A percentile compares a stretch with the other conserved stretches of the same genome.
phyloP scores from a whole-genome alignment of 2,329 filamentous ascomycete species.

The Fusarium temperatum region DNA sequence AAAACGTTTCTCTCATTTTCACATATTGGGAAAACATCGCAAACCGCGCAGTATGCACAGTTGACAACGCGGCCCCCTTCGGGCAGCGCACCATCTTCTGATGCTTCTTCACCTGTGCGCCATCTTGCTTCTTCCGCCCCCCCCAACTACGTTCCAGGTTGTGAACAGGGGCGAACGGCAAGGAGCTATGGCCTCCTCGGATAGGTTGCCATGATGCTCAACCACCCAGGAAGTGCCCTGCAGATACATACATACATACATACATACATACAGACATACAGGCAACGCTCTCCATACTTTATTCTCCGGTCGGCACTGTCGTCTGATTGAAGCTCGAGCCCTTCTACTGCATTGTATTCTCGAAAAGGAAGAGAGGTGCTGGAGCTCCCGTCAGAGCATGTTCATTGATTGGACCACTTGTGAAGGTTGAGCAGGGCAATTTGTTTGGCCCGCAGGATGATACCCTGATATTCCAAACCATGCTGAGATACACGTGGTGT shows the following conservation, averaged over 20 bases:
- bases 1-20: neutral
- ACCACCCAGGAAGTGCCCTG: conserved; percentile 21
- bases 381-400: neutral
- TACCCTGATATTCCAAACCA: neutral
- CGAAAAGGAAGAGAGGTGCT: neutral
- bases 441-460: neutral
- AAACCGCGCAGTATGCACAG: neutral
- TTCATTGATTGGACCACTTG: neutral
- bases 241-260: neutral
- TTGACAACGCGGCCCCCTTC: neutral
- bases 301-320: conserved; percentile 2
- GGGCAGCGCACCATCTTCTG: neutral
- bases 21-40: neutral
- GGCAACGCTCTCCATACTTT: conserved; percentile 18
- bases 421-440: neutral
- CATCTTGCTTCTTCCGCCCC: conserved; percentile 9
- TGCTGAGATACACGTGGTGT: neutral
- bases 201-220: conserved; percentile 20
- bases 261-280: neutral
- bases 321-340: conserved; percentile 1
- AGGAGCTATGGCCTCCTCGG: conserved; percentile 30
- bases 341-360: neutral
- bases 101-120: conserved; percentile 6
- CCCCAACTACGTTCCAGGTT: conserved; percentile 10
- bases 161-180: conserved; percentile 20